These are phyloP conservation scores for Neopestalotiopsis clavispora DNA, from an alignment of 2,329 filamentous ascomycete genomes.

Conservation along the genomic window DNA sequence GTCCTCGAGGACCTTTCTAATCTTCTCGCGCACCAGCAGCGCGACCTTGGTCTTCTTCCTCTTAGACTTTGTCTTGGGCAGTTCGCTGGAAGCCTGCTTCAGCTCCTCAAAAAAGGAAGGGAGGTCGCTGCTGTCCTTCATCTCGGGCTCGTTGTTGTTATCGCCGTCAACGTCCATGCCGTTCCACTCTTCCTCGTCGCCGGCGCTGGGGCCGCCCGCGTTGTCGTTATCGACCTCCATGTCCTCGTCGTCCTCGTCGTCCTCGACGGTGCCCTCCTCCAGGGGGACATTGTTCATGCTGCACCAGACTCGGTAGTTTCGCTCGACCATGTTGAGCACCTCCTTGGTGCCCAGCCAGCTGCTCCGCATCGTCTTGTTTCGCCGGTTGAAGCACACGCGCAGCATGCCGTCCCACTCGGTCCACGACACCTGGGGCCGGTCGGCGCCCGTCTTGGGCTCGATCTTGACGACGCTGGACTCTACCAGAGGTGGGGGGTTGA, in stretches of 20 bases:
- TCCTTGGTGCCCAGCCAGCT: slow-evolving; percentile 81
- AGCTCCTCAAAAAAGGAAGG: slow-evolving; percentile 83
- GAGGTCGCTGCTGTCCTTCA: slow-evolving; percentile 66
- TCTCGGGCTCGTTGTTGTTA: slow-evolving; percentile 47
- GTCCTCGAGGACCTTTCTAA: slow-evolving; percentile 81
- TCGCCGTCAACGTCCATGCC: slow-evolving; percentile 55
- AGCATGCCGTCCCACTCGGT: slow-evolving; percentile 95
- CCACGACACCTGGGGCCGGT: slow-evolving; percentile 85
- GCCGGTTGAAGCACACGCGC: slow-evolving; percentile 78
- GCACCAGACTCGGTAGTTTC: slow-evolving; percentile 90
- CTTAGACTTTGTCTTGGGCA: slow-evolving; percentile 66
- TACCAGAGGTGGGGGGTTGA: slow-evolving; percentile 91
- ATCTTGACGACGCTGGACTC: slow-evolving; percentile 91
- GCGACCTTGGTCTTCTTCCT: slow-evolving; percentile 82
- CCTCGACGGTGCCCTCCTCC: slow-evolving; percentile 67
- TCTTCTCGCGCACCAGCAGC: slow-evolving; percentile 84
- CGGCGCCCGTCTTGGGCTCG: slow-evolving; percentile 79
- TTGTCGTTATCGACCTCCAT: slow-evolving; percentile 46
- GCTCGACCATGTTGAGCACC: slow-evolving; percentile 81
- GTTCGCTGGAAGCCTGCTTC: slow-evolving; percentile 43
- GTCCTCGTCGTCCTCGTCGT: slow-evolving; percentile 41
- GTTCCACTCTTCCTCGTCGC: slow-evolving; percentile 51
- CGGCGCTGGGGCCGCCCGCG: slow-evolving; percentile 40
- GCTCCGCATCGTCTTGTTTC: slow-evolving; percentile 88
- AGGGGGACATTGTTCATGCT: slow-evolving; percentile 81